A percentile compares a stretch with the other conserved stretches of the same genome.
phyloP scores from a whole-genome alignment of 441 rosid species.

The Biscutella laevigata region DNA sequence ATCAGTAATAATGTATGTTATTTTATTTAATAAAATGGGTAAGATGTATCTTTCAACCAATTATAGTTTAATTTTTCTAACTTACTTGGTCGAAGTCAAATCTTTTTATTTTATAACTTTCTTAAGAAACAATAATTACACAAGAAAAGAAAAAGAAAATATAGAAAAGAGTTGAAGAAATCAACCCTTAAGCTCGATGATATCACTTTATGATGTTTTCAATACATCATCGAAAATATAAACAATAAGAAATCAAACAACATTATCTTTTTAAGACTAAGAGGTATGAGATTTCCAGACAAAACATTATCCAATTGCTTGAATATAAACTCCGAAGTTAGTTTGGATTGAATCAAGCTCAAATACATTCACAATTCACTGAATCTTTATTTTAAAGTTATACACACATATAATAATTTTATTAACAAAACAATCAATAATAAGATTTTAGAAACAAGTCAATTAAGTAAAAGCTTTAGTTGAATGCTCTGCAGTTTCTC shows the following conservation, averaged over 20 bases:
- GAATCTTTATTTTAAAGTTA: background rate
- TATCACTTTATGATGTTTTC: background rate
- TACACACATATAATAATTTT: background rate
- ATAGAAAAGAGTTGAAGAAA: too few species aligned
- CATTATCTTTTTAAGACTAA: background rate
- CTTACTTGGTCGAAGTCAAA: too few species aligned
- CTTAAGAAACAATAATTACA: too few species aligned
- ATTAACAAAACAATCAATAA: conserved; percentile 1
- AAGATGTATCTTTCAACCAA: too few species aligned
- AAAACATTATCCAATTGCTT: background rate
- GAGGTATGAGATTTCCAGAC: background rate
- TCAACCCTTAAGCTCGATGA: too few species aligned
- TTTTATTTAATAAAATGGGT: too few species aligned
- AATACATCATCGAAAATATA: background rate
- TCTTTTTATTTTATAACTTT: too few species aligned
- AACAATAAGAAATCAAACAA: background rate
- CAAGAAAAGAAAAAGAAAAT: too few species aligned
- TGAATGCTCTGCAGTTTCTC: conserved; percentile 24
- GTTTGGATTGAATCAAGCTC: background rate
- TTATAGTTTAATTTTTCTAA: too few species aligned
- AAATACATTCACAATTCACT: background rate
- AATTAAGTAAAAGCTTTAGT: conserved; percentile 15
- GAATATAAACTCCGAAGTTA: background rate
- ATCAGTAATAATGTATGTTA: too few species aligned
- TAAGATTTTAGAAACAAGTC: background rate